Base-by-base conservation (phyloP, 371 early-diverging fungal species). In the Apophysomyces trapeziformis region DNA sequence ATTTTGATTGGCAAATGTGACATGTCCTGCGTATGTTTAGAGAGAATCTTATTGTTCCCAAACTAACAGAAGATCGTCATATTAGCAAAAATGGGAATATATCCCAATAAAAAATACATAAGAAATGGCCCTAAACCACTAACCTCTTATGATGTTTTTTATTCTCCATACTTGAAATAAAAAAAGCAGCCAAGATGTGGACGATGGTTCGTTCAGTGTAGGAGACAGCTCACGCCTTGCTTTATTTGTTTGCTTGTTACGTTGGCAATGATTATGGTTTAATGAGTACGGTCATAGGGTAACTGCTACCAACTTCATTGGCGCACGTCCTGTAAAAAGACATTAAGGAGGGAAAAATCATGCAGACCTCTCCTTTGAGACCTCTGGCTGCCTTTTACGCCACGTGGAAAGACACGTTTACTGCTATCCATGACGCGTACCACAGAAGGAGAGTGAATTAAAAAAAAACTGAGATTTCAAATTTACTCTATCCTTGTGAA, bases 391-490 rank as follows among this genome's bases (percentile, higher is more conserved):
- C 13, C 41, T 41, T 41, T 41, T 41, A 2, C 18, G 47, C 47
- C 47, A 47, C 47, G 47, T 47, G 47, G 47, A 7, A 47, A 47
- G 47, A 47, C 47, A 47, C 47, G 47, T 47, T 47, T 47, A 47
- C 14, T 47, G 47, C 16, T 16, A 47, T 21, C 21, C 47, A 16
- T 47, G 47, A 16, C 47, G 47, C 13, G 47, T 47, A n/a, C 21
- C 16, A 14, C 9, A 7, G 47, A n/a, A 47, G 18, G 47, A n/a
- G 7, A 16, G 4, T 18, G 47, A 11, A 14, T n/a, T 7, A 47
- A 41, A 41, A 11, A 11, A 5, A 1, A 41, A 41, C 41, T 41
- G 11, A 1, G 8, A 11, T 41, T 41, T 41, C 41, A 11, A 8
- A 41, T 41, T 41, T 13, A 41, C 41, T 26, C 32, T 26, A 26